A percentile compares a stretch with the other conserved stretches of the same genome.
These are phyloP conservation scores for Coemansia sp. DNA, from an alignment of 192 early-diverging fungal species.

Conservation along the genomic window DNA sequence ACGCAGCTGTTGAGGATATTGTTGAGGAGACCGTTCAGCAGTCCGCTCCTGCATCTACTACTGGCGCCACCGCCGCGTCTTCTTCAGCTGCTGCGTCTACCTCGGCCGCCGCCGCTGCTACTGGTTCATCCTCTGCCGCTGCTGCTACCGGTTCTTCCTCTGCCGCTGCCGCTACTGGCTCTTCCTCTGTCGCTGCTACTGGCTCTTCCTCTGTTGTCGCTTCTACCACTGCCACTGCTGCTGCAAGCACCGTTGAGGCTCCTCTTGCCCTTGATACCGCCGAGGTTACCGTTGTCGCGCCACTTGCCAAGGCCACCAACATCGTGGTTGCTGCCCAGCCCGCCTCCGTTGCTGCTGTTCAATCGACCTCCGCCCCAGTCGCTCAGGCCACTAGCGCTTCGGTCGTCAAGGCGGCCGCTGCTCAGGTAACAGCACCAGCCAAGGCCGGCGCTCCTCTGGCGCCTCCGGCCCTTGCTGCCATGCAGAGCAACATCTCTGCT, in stretches of 20 bases:
- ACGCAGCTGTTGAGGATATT: background rate
- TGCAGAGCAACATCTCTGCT: conserved; percentile 18
- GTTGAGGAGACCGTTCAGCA: background rate
- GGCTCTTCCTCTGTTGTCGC: background rate
- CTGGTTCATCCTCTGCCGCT: background rate
- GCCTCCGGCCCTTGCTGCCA: background rate
- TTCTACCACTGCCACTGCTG: conserved; percentile 1
- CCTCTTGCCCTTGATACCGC: background rate
- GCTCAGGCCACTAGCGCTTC: conserved; percentile 2
- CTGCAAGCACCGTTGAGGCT: background rate
- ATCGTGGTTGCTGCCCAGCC: background rate
- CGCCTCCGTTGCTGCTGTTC: background rate
- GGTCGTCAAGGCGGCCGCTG: background rate
- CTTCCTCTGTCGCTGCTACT: background rate
- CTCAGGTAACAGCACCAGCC: background rate
- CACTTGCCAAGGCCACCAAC: background rate
- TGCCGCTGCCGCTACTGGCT: background rate
- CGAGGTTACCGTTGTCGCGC: background rate
- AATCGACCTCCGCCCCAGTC: conserved; percentile 1
- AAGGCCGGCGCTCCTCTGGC: background rate
- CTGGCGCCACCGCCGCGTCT: background rate
- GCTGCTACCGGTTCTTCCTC: background rate
- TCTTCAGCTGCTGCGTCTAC: background rate
- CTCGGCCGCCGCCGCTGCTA: background rate
- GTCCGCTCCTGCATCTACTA: background rate